Evolutionary conservation across 2,329 filamentous ascomycete species (phyloP).

Genomic region (Setomelanomma holmii): DNA sequence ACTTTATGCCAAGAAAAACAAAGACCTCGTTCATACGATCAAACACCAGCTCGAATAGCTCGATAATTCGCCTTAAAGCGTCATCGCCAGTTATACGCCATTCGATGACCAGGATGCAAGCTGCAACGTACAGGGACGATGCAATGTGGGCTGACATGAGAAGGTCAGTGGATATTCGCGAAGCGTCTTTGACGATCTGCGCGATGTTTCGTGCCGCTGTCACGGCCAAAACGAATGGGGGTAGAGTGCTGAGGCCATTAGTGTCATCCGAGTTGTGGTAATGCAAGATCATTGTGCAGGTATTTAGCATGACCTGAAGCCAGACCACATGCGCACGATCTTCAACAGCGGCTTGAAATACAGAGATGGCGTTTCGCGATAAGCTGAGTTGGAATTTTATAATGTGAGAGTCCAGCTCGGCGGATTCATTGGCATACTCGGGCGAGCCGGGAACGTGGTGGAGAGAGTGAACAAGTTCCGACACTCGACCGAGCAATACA

Average conservation of each 20-base stretch:
- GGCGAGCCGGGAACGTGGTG: slow-evolving; percentile 28
- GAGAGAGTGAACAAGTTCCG: slow-evolving; percentile 37
- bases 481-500: slow-evolving; percentile 35
- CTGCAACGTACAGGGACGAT: slow-evolving; percentile 31
- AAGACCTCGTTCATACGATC: slow-evolving; percentile 38
- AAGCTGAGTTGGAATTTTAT: slow-evolving; percentile 37
- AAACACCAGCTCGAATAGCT: slow-evolving; percentile 33
- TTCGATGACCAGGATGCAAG: slow-evolving; percentile 35
- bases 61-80: slow-evolving; percentile 31
- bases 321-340: slow-evolving; percentile 32
- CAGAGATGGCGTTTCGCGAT: slow-evolving; percentile 28
- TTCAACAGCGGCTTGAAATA: slow-evolving; percentile 25
- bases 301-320: slow-evolving; percentile 34
- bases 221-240: slow-evolving; percentile 25
- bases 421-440: slow-evolving; percentile 32
- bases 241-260: not conserved
- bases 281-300: slow-evolving; percentile 32
- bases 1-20: slow-evolving; percentile 35
- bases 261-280: slow-evolving; percentile 16
- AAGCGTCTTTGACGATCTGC: slow-evolving; percentile 35
- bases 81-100: slow-evolving; percentile 30
- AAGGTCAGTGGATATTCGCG: slow-evolving; percentile 32
- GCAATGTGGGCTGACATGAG: slow-evolving; percentile 34
- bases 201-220: slow-evolving; percentile 33
- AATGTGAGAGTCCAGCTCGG: slow-evolving; percentile 30